Evolutionary conservation across 441 rosid genomes (phyloP), one percentile per base, ranked within the genome.

Genomic region (Erodium texanum): DNA sequence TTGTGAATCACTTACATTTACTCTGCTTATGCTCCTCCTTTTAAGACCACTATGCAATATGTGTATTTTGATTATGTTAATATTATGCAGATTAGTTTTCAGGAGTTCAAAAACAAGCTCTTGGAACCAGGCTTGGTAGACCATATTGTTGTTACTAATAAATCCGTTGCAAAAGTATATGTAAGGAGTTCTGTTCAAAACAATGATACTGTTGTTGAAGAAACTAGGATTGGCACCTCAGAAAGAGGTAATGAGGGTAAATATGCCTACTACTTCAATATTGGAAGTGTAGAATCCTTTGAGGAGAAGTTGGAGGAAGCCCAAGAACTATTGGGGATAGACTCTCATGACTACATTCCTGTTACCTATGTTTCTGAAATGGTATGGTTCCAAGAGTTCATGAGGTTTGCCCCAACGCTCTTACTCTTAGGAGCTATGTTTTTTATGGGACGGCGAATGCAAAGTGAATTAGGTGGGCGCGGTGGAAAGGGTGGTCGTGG

Each of bases 251-350:
- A 56, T 20, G 80, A 86, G 52, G 86, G 90, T 68, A 83, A 82
- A 72, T 83, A 78, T 63, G 77, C 77, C 75, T 88, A 83, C 78
- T 86, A 78, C 83, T 88, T 88, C 78, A 86, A 83, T 65, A 88
- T 86, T 18, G 93, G 93, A 59, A 88, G 87, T 68, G 84, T 88
- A 19, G 93, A 88, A 19, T 81, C 89, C 59, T 86, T 88, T 68
- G 93, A 88, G 78, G 90, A 86, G 81, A 88, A 86, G 74, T 75
- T 88, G 69, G 89, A 86, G 68, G 90, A 86, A 82, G 89, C 90
- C 56, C 87, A 86, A 73, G 89, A 83, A 74, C 77, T 85, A 0
- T 69, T 88, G 68, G 85, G 90, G 6, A 67, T 84, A 22, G 89
- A 88, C 71, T 76, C 86, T 29, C 89, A 83, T 71, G 81, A 88